Evolutionary conservation across 2,329 filamentous ascomycete genomes (phyloP).

Genomic region (Botrytis porri): DNA sequence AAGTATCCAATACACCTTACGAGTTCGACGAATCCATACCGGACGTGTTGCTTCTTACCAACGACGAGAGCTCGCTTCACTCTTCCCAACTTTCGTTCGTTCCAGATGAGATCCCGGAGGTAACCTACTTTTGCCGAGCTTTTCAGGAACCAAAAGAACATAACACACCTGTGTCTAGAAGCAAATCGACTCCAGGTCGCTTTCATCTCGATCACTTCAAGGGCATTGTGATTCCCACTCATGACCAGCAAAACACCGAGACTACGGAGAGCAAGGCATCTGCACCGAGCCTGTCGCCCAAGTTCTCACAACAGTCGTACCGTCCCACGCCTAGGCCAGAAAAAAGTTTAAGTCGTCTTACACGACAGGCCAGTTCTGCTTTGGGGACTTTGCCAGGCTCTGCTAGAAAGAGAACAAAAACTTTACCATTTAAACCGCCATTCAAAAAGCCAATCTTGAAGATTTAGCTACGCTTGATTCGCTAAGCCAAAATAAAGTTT

Average conservation of each 20-base stretch:
- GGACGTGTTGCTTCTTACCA: neutral
- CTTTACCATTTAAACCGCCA: constrained; percentile 17
- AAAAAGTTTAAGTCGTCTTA: constrained; percentile 18
- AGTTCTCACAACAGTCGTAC: neutral
- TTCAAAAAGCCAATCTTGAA: constrained; percentile 9
- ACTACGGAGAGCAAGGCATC: neutral
- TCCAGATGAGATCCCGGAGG: neutral
- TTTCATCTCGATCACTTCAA: neutral
- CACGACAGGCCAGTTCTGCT: constrained; percentile 10
- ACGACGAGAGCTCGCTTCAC: neutral
- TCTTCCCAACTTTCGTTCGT: constrained; percentile 16
- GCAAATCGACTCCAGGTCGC: constrained; percentile 17
- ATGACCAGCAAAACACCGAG: neutral
- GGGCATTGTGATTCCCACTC: neutral
- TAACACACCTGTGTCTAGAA: neutral
- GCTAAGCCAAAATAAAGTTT: neutral
- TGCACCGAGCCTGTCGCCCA: neutral
- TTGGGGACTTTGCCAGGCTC: constrained; percentile 12
- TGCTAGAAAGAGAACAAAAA: constrained; percentile 13
- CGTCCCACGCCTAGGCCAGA: neutral
- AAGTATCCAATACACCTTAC: neutral
- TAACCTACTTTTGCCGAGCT: constrained; percentile 22
- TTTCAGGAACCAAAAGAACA: constrained; percentile 9
- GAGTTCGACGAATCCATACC: neutral
- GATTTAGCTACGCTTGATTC: neutral